These are phyloP conservation scores for Anisodus acutangulus DNA, from an alignment of 257 asterid species.

Conservation along the genomic window DNA sequence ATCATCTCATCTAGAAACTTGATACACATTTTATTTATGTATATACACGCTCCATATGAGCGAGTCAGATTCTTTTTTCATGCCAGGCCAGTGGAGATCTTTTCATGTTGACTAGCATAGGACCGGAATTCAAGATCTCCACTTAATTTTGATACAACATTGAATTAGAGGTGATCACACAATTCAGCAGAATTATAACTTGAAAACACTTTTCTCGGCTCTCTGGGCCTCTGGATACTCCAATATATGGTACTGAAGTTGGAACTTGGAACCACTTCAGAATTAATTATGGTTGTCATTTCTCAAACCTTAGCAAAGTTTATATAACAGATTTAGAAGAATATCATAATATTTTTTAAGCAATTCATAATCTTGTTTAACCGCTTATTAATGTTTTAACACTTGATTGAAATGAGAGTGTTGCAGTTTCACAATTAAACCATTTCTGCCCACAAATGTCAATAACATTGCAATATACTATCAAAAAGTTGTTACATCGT, in stretches of 20 bases:
- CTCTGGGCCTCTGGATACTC: neutral
- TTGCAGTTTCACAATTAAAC: neutral
- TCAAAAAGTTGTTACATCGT: neutral
- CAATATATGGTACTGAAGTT: neutral
- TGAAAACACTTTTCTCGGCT: neutral
- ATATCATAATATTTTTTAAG: neutral
- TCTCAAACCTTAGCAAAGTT: neutral
- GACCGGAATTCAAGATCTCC: neutral
- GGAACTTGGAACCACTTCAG: neutral
- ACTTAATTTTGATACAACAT: neutral
- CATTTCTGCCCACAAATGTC: neutral
- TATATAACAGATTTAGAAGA: neutral
- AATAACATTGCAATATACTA: neutral
- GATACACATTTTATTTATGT: constrained; percentile 3
- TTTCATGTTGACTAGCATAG: neutral
- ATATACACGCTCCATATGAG: neutral
- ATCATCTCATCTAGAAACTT: neutral
- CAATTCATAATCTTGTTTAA: neutral
- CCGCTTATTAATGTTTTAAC: neutral
- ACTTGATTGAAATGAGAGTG: neutral
- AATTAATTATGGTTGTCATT: neutral
- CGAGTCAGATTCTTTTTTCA: neutral
- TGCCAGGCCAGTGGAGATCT: neutral
- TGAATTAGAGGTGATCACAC: neutral
- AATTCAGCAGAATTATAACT: neutral